Evolutionary conservation across 2,329 filamentous ascomycete species (phyloP).

Genomic region (Cladosporium phlei): DNA sequence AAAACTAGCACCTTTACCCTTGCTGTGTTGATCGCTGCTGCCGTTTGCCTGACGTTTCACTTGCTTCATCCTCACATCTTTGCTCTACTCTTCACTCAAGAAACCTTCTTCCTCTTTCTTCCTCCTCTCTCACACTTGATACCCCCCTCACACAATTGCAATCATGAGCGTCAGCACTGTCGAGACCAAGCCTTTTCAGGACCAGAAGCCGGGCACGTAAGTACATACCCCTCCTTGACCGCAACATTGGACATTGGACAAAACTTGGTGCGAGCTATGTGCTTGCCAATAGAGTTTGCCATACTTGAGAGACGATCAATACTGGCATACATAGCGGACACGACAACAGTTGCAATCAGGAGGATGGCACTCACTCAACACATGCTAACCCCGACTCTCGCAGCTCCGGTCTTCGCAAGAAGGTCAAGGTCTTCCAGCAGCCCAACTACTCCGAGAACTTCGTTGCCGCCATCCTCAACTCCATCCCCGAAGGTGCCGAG

Average conservation of each 20-base stretch:
- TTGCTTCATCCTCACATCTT: neutral
- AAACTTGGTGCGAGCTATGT: no score
- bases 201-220: slow-evolving; percentile 99
- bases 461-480: slow-evolving; percentile 86
- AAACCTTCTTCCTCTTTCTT: neutral
- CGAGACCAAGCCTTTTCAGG: slow-evolving; percentile 76
- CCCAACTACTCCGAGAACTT: slow-evolving; percentile 95
- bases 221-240: slow-evolving; percentile 40
- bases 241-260: neutral
- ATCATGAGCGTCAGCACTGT: slow-evolving; percentile 74
- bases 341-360: no score
- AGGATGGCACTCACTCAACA: slow-evolving; percentile 6
- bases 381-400: slow-evolving; percentile 10
- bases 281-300: no score
- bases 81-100: neutral
- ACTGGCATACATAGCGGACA: no score
- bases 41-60: no score
- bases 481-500: slow-evolving; percentile 89
- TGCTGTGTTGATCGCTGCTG: no score
- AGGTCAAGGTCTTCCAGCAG: slow-evolving; percentile 96
- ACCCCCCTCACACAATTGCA: slow-evolving; percentile 2
- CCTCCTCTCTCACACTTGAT: slow-evolving; percentile 1
- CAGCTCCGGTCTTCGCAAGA: slow-evolving; percentile 97
- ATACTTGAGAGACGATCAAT: no score
- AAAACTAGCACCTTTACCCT: no score